Percentiles rank a stretch among this genome's conserved stretches.
Conservation (phyloP, 2,329 filamentous ascomycete species). For the Sclerotinia nivalis region DNA sequence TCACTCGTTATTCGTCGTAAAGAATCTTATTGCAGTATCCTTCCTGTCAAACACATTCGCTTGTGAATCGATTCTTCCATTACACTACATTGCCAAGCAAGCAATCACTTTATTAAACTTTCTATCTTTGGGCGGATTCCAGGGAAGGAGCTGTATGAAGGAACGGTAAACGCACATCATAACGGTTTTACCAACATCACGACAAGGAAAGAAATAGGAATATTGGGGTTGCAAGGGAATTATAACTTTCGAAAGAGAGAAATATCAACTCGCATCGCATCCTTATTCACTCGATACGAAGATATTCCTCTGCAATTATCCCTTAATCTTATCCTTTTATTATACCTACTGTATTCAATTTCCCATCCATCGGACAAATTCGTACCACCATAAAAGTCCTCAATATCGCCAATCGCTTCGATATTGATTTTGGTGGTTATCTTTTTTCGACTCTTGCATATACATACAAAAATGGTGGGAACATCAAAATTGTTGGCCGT, state of each 20-base stretch:
- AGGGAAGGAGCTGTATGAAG: not conserved
- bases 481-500: constrained; percentile 32
- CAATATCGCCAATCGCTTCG: constrained; percentile 23
- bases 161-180: not conserved
- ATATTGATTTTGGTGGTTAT: constrained; percentile 6
- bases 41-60: not conserved
- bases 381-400: not conserved
- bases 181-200: not conserved
- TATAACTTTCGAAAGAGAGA: not conserved
- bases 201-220: not conserved
- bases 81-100: not conserved
- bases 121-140: not conserved
- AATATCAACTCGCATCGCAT: not conserved
- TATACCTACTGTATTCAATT: not conserved
- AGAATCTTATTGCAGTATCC: not conserved
- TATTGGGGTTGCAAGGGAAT: not conserved
- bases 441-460: constrained; percentile 8
- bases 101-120: not conserved
- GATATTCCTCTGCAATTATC: not conserved
- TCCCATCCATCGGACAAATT: not conserved
- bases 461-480: constrained; percentile 38
- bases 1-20: constrained; percentile 8
- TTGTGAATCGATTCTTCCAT: constrained; percentile 3
- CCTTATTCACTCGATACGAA: not conserved
- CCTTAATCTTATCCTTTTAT: too few relatives aligned